Evolutionary conservation across 768 basidiomycete genomes (phyloP), one percentile per base, ranked within the genome.

Genomic region (Tricholoma flavovirens): DNA sequence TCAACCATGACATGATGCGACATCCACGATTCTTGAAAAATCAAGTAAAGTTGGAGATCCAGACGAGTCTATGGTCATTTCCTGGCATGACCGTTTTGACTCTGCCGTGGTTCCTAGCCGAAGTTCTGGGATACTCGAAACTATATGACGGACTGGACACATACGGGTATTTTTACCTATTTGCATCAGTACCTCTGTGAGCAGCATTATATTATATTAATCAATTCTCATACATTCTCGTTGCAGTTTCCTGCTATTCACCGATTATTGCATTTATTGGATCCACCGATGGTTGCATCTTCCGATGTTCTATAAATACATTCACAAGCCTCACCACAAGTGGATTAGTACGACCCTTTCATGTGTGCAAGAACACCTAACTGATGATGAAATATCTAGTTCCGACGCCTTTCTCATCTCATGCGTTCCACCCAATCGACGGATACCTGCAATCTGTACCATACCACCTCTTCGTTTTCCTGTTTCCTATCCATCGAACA

Each of bases 241-340:
- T 53, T 29, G 17, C 29, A 88, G 86, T 57, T 94, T 89, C 78
- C 67, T 95, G 57, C 59, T 88, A 17, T 90, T 92, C 70, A 99
- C 96, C 15, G 97, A 99, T 71, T 90, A 93, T 63, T 76, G 80
- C 64, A 91, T 99, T 60, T 99, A 99, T 69, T 98, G 95, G 94
- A 77, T 96, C n/a, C 97, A 99, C 67, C 85, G 97, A 22, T 78
- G 80, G 73, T 77, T 96, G 54, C 97, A 99, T 67, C 75, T 87
- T 56, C 96, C 96, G 1, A 54, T 77, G 36, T 62, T 97, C 56
- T 99, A 99, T 79, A 98, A 96, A 69, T 73, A 78, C 55, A 64
- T 99, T 46, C 97, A 99, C 72, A 99, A 99, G 71, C 94, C 96
- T 1, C 97, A 99, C 69, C 97, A 99, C 80, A 95, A 91, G 72